Conservation (phyloP, 192 early-diverging fungal genomes). For the Mortierella alpina region DNA sequence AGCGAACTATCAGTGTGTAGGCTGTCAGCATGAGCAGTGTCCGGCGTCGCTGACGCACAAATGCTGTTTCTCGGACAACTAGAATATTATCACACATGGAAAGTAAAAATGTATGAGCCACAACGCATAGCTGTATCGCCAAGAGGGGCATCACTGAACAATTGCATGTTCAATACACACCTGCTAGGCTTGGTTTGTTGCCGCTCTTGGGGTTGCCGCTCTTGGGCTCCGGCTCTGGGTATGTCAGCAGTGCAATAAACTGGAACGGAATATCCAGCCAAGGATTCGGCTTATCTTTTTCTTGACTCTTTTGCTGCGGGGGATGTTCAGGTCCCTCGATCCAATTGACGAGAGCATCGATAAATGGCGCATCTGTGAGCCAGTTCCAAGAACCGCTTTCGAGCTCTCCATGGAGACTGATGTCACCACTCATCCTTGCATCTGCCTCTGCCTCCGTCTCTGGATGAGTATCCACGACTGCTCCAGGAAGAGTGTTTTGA, state of each 20-base stretch:
- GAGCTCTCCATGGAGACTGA: neutral
- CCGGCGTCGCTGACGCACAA: conserved; percentile 60
- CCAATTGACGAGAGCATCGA: conserved; percentile 53
- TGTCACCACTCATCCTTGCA: neutral
- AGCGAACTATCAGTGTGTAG: conserved; percentile 58
- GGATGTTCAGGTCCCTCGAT: conserved; percentile 46
- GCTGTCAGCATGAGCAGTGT: conserved; percentile 57
- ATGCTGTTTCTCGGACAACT: conserved; percentile 62
- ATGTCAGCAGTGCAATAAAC: conserved; percentile 63
- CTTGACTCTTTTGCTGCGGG: conserved; percentile 14
- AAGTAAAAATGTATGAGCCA: neutral
- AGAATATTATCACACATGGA: neutral
- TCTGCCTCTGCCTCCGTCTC: neutral
- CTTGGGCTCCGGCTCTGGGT: conserved; percentile 60
- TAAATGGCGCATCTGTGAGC: conserved; percentile 31
- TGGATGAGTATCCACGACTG: conserved; percentile 1
- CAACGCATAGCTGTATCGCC: neutral
- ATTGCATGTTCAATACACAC: conserved; percentile 19
- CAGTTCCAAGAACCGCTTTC: conserved; percentile 17
- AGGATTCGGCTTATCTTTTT: conserved; percentile 52
- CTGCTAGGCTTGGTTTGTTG: conserved; percentile 51
- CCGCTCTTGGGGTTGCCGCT: conserved; percentile 20
- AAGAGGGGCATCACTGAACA: neutral
- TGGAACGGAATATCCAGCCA: conserved; percentile 61
- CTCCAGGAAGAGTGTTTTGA: neutral